Evolutionary conservation across 305 asterid species (phyloP), one percentile per base, ranked within the genome.

Genomic region (Withania somnifera): DNA sequence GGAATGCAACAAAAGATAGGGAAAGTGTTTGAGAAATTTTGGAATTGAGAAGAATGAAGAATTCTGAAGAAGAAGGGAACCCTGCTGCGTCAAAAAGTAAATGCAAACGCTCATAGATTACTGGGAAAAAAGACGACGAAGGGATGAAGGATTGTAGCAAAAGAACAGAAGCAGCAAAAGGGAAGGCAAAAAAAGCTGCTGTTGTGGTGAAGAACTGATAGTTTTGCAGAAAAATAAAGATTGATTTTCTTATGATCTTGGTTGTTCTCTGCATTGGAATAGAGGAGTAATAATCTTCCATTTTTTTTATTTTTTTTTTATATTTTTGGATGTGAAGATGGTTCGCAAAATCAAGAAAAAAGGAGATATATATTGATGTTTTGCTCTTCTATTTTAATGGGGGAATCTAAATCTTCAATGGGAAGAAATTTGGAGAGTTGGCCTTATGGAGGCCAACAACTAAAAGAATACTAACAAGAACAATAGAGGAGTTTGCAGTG

Each of bases 1-100:
- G 98, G 11, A 87, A 76, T 42, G 86, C 82, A 78, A 93, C 78
- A 71, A 90, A 77, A 34, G 86, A 91, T 1, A 92, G 83, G 50
- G 88, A 79, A 8, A 89, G 77, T 40, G 98, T 90, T 34, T 93
- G 97, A 51, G 98, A 87, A 86, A 95, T 94, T 77, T 89, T 94
- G 50, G 91, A 87, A 32, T 83, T 87, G 83, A 95, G 89, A 19
- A 92, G 67, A 26, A 85, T 32, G 83, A 91, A 91, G 63, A 94
- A 86, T 3, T 86, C 88, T 5, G 93, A 89, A 0, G 94, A 88
- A 1, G 88, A 86, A 0, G 95, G 95, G 81, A 93, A 87, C 5
- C 97, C 97, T 4, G 95, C 89, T 2, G 95, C 92, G 5, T 88
- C 88, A 56, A 92, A 91, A 26, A 93, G 82, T 2, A 92, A 82